Conservation (phyloP, 768 basidiomycete species). For the Clitopilus hobsonii region DNA sequence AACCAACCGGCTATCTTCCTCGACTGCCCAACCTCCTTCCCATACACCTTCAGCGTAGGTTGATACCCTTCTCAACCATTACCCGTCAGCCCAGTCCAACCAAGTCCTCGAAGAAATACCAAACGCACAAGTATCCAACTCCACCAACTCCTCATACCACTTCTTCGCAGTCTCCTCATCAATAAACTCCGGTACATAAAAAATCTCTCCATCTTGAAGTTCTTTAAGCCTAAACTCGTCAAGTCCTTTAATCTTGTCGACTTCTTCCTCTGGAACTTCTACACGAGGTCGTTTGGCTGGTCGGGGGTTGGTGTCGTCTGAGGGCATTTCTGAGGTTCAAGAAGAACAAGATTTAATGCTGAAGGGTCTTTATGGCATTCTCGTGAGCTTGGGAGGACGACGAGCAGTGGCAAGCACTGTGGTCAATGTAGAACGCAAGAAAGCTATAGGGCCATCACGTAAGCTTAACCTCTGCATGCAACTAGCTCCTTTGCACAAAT, state of each 20-base stretch:
- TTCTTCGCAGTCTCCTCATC: slow-evolving; percentile 11
- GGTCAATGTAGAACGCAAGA: background rate
- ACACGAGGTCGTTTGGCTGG: background rate
- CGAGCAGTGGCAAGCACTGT: no score
- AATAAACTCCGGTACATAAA: slow-evolving; percentile 21
- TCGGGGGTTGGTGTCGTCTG: background rate
- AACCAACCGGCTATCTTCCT: slow-evolving; percentile 25
- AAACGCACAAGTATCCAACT: slow-evolving; percentile 11
- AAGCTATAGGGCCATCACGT: background rate
- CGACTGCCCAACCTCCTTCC: slow-evolving; percentile 20
- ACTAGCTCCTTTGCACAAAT: no score
- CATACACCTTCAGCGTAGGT: slow-evolving; percentile 24
- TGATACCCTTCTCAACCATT: slow-evolving; percentile 27
- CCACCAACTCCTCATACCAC: slow-evolving; percentile 17
- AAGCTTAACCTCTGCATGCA: background rate
- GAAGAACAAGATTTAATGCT: background rate
- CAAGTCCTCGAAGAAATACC: background rate
- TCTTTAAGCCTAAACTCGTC: slow-evolving; percentile 16
- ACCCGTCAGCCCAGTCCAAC: background rate
- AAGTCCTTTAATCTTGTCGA: slow-evolving; percentile 9
- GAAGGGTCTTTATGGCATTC: no score
- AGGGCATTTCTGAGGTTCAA: background rate
- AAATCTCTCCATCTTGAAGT: slow-evolving; percentile 23
- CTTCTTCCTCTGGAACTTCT: background rate
- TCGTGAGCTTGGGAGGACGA: no score